Conservation (phyloP, 345 rosid species). For the Eutrema japonicum region DNA sequence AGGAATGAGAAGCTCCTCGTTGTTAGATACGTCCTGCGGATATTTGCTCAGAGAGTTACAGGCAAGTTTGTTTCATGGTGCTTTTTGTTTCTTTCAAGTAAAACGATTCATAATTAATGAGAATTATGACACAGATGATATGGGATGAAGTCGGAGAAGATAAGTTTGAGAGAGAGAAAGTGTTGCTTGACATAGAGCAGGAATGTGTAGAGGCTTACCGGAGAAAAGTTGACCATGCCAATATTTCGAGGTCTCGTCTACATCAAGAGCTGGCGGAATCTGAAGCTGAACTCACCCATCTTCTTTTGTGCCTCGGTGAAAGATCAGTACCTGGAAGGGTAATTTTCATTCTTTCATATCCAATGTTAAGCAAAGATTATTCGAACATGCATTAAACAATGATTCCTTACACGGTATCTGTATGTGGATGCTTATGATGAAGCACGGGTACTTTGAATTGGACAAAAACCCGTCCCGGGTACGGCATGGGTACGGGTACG, state of each 20-base stretch:
- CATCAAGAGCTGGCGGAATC: slow-evolving; percentile 98
- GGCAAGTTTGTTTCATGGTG: slow-evolving; percentile 50
- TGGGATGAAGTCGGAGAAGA: slow-evolving; percentile 99
- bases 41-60: slow-evolving; percentile 88
- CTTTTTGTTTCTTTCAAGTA: neutral
- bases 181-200: slow-evolving; percentile 81
- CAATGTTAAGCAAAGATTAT: slow-evolving; percentile 9
- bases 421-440: neutral
- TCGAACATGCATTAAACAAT: neutral
- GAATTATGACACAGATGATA: slow-evolving; percentile 64
- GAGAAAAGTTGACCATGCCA: slow-evolving; percentile 95
- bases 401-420: neutral
- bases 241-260: slow-evolving; percentile 87
- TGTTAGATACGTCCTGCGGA: slow-evolving; percentile 80
- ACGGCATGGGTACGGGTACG: too few relatives aligned
- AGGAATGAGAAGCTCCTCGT: slow-evolving; percentile 66
- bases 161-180: slow-evolving; percentile 78
- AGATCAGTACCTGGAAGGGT: slow-evolving; percentile 96
- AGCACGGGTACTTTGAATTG: too few relatives aligned
- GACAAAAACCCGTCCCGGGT: too few relatives aligned
- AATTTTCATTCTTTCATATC: slow-evolving; percentile 31
- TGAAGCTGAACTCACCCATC: slow-evolving; percentile 95
- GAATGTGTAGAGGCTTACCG: slow-evolving; percentile 92
- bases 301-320: slow-evolving; percentile 95
- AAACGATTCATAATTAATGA: slow-evolving; percentile 5